Evolutionary conservation across 495 filamentous ascomycete genomes (phyloP), one percentile per base, ranked within the genome.

Genomic region (Extremus antarcticus): DNA sequence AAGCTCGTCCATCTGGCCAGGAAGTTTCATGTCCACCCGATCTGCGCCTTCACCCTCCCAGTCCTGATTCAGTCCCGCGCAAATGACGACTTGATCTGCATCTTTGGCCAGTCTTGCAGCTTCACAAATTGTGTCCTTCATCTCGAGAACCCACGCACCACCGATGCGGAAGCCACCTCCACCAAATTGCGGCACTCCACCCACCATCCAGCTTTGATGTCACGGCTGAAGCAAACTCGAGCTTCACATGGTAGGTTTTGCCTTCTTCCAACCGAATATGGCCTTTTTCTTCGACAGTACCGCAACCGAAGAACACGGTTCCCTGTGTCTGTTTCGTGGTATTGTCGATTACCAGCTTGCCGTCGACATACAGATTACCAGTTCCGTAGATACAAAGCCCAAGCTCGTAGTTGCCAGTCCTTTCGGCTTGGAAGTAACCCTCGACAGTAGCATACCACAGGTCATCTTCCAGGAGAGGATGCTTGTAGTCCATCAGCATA

Each of bases 11-110:
- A 84, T 86, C 62, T 79, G 82, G 0, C 83, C 83, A 3, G 88
- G 88, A 10, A 94, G 76, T 59, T 88, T 83, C 87, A 92, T 90
- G 51, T 80, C 80, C 52, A 83, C 76, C n/a, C 87, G 78, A 66
- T 94, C 88, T 57, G 88, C 83, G 21, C 89, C 89, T 65, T 94
- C 89, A 17, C 84, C 87, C 65, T 94, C 88, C 88, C 88, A 94
- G 65, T 95, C 89, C 43, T 48, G 78, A 62, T 87, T 87, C 15
- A 94, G 74, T 2, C 89, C 89, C 20, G 87, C 85, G 60, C 88
- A 80, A 10, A 94, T 74, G 47, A 94, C 75, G 7, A 86, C 89
- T 25, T 89, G 82, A 51, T 91, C 85, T 1, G 78, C 78, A 24
- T 75, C 71, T 51, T 71, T 72, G 4, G 87, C 87, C 13, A 84